phyloP scores from a whole-genome alignment of 2,329 filamentous ascomycete species.

The Achaetomium macrosporum region DNA sequence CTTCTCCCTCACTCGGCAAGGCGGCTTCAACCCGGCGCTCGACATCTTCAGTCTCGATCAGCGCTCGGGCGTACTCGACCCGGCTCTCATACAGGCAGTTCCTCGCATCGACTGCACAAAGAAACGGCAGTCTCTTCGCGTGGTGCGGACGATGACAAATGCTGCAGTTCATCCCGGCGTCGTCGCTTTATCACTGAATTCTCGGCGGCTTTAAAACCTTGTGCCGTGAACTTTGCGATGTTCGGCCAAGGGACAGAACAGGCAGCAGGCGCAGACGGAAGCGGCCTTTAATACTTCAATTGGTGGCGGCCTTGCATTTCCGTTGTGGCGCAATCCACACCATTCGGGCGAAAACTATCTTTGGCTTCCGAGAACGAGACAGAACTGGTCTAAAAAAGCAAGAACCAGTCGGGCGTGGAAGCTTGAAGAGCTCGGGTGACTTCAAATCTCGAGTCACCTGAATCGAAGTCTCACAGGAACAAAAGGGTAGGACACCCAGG shows the following conservation, averaged over 20 bases:
- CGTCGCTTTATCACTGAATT: not conserved
- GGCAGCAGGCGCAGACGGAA: not conserved
- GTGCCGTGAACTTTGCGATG: not conserved
- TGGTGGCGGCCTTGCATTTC: conserved; percentile 5
- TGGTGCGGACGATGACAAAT: conserved; percentile 57
- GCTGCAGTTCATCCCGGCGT: conserved; percentile 56
- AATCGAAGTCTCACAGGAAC: not conserved
- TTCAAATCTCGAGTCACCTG: conserved; percentile 11
- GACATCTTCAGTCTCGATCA: conserved; percentile 58
- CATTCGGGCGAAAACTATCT: not conserved
- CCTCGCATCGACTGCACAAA: conserved; percentile 65
- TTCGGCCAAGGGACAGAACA: not conserved
- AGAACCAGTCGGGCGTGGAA: not conserved
- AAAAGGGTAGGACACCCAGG: not conserved
- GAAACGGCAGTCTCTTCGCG: conserved; percentile 53
- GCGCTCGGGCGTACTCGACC: conserved; percentile 51
- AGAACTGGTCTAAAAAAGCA: not conserved
- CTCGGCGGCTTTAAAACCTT: not conserved
- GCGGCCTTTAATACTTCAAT: not conserved
- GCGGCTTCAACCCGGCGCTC: conserved; percentile 44
- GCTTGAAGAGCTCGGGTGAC: conserved; percentile 4
- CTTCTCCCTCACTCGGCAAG: conserved; percentile 23
- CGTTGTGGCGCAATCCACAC: not conserved
- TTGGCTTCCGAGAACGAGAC: not conserved
- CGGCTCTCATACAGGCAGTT: conserved; percentile 62